Evolutionary conservation across 176 grass and related monocot genomes (phyloP).

Genomic region (Eragrostis nindensis): DNA sequence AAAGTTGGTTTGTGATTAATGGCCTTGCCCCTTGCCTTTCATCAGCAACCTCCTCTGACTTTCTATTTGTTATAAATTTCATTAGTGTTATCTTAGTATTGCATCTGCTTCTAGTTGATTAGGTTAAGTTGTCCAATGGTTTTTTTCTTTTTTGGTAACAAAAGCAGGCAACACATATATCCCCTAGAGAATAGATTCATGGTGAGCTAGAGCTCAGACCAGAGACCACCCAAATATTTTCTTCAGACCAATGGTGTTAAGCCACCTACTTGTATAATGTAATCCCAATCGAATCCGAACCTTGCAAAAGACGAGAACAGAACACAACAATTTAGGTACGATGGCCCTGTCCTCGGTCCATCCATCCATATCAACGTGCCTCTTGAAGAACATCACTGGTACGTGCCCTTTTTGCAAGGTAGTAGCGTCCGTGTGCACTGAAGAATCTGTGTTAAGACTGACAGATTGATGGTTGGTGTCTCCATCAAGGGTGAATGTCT

Average conservation of each 20-base stretch:
- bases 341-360: not conserved
- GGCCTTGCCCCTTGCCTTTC: too few species aligned
- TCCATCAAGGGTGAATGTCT: not conserved
- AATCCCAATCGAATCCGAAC: not conserved
- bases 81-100: not conserved
- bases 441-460: not conserved
- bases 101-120: not conserved
- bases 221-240: too few species aligned
- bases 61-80: not conserved
- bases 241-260: not conserved
- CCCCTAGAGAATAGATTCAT: not conserved
- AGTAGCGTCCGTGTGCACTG: not conserved
- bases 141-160: not conserved
- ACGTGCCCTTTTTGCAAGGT: too few species aligned
- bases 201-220: not conserved
- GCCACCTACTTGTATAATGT: not conserved
- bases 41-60: not conserved
- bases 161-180: too few species aligned
- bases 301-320: not conserved
- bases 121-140: not conserved
- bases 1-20: too few species aligned
- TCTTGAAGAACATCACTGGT: too few species aligned
- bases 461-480: not conserved
- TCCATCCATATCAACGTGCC: slow-evolving; percentile 33
- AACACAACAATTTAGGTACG: slow-evolving; percentile 2